These are phyloP conservation scores for Penicillium sp. DNA, from an alignment of 2,329 filamentous ascomycete species.

Conservation along the genomic window DNA sequence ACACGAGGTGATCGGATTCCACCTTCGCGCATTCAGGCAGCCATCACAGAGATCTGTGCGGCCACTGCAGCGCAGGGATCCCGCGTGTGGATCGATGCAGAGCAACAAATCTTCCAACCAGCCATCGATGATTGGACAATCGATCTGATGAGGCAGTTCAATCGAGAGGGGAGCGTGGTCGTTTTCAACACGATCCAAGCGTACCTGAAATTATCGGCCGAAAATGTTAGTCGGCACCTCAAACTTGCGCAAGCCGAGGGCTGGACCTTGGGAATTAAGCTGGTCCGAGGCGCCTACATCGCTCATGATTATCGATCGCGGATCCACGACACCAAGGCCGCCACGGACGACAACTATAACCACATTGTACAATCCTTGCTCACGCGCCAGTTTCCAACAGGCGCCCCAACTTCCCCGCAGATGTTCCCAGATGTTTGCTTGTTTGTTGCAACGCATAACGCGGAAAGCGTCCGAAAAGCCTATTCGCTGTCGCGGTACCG, in stretches of 20 bases:
- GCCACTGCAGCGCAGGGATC: constrained; percentile 39
- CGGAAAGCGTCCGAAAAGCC: constrained; percentile 53
- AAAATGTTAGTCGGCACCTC: constrained; percentile 46
- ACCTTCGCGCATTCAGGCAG: constrained; percentile 38
- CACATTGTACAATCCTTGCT: constrained; percentile 54
- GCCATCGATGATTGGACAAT: constrained; percentile 53
- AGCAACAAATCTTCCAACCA: constrained; percentile 51
- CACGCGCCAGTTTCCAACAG: constrained; percentile 39
- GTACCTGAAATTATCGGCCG: constrained; percentile 49
- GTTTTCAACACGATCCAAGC: constrained; percentile 53
- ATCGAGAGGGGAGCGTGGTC: constrained; percentile 38
- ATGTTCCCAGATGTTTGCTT: constrained; percentile 44
- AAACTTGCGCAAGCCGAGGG: constrained; percentile 44
- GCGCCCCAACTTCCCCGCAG: constrained; percentile 22
- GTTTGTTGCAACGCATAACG: constrained; percentile 60
- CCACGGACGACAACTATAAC: constrained; percentile 55
- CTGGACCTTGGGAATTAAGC: constrained; percentile 50
- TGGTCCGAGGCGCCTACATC: constrained; percentile 55
- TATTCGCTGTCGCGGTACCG: constrained; percentile 42
- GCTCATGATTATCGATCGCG: constrained; percentile 40
- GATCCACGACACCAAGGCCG: constrained; percentile 45
- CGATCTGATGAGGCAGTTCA: constrained; percentile 52
- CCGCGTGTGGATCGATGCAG: constrained; percentile 54
- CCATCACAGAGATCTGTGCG: constrained; percentile 45
- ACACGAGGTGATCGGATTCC: constrained; percentile 36